A percentile compares a stretch with the other conserved stretches of the same genome.
Conservation (phyloP, 2,329 filamentous ascomycete genomes). For the Trichoderma atroviride region DNA sequence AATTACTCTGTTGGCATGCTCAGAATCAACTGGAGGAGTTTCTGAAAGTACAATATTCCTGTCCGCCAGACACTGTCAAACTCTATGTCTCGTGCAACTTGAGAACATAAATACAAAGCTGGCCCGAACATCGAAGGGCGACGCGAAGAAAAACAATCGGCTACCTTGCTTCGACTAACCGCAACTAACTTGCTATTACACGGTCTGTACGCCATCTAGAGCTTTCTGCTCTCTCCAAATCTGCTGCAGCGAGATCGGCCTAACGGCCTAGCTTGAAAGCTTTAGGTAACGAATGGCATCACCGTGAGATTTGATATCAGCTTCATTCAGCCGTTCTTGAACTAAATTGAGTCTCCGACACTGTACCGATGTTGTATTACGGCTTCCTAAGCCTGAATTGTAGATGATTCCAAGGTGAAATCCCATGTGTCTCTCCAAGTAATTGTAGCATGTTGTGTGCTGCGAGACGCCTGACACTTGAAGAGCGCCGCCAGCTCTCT, state of each 20-base stretch:
- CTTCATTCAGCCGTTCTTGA: constrained; percentile 26
- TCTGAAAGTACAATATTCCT: no score
- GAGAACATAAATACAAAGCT: no score
- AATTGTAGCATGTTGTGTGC: no score
- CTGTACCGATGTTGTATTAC: constrained; percentile 21
- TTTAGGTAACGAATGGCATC: constrained; percentile 30
- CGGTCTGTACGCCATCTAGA: not conserved
- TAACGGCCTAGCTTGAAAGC: constrained; percentile 27
- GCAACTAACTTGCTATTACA: not conserved
- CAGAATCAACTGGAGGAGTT: no score
- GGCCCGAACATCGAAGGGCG: no score
- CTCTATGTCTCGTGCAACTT: no score
- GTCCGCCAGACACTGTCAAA: no score
- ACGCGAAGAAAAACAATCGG: no score
- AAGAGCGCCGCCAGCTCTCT: no score
- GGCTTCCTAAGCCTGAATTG: constrained; percentile 30
- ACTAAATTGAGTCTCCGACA: constrained; percentile 7
- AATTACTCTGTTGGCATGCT: no score
- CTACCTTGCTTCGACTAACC: not conserved
- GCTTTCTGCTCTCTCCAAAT: constrained; percentile 27
- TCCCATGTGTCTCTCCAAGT: no score
- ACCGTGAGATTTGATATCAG: constrained; percentile 28
- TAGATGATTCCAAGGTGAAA: constrained; percentile 14
- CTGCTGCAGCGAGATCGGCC: constrained; percentile 29
- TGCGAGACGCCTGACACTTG: no score